Conservation (phyloP, 2,329 filamentous ascomycete genomes). For the Talaromyces atroroseus region DNA sequence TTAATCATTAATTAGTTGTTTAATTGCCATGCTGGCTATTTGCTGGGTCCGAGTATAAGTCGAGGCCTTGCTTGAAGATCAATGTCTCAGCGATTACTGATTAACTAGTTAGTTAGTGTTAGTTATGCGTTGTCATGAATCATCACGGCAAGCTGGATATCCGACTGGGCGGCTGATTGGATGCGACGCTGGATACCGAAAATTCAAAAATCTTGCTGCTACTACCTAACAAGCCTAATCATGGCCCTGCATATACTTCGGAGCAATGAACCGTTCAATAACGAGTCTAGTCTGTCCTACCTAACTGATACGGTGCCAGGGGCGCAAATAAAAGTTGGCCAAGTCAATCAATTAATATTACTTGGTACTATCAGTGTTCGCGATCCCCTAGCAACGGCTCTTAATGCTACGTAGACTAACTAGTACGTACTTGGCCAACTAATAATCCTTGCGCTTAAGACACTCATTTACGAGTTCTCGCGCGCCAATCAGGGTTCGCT, state of each 20-base stretch:
- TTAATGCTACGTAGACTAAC: neutral
- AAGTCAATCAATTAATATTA: neutral
- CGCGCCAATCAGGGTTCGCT: neutral
- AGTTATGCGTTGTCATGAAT: neutral
- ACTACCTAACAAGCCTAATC: neutral
- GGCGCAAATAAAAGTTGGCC: neutral
- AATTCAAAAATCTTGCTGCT: neutral
- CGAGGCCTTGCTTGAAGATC: neutral
- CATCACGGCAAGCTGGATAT: neutral
- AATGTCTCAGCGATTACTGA: neutral
- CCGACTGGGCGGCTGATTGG: neutral
- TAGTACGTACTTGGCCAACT: neutral
- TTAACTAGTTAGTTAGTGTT: neutral
- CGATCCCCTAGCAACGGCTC: constrained; percentile 7
- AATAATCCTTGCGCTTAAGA: constrained; percentile 3
- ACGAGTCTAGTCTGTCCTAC: neutral
- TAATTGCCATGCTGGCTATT: neutral
- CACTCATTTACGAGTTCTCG: neutral
- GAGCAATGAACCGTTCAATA: neutral
- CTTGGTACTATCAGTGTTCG: neutral
- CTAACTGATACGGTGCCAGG: neutral
- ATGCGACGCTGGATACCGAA: neutral
- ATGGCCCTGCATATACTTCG: neutral
- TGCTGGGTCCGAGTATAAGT: too few relatives aligned
- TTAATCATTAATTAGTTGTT: neutral